Evolutionary conservation across 169 alveolate genomes (phyloP).

Genomic region (Babesia ovata): DNA sequence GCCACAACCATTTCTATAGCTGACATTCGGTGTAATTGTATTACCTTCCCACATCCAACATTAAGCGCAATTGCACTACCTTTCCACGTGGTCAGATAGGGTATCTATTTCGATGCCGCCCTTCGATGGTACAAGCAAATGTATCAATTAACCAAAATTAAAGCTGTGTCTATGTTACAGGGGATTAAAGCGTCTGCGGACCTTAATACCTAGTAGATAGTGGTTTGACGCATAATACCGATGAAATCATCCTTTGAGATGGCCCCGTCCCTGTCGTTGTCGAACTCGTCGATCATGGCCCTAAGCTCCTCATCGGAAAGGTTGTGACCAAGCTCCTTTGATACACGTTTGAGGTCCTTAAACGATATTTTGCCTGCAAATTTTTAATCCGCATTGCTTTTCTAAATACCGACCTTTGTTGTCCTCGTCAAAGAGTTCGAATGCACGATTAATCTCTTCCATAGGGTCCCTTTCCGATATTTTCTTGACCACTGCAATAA

Average conservation of each 20-base stretch:
- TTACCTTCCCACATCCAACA: too few species aligned
- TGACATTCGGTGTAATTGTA: too few species aligned
- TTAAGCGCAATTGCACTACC: too few species aligned
- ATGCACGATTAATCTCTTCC: conserved; percentile 94
- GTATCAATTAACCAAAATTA: too few species aligned
- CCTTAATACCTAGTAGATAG: conserved; percentile 75
- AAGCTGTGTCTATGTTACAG: neutral
- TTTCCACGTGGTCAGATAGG: too few species aligned
- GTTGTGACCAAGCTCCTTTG: conserved; percentile 95
- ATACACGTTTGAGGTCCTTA: conserved; percentile 93
- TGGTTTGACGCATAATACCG: conserved; percentile 94
- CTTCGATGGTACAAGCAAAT: too few species aligned
- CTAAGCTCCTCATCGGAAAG: conserved; percentile 96
- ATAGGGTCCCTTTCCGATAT: conserved; percentile 92
- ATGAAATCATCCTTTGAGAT: conserved; percentile 93
- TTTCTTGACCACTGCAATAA: conserved; percentile 82
- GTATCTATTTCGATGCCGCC: too few species aligned
- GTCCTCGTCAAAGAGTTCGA: conserved; percentile 94
- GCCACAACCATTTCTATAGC: too few species aligned
- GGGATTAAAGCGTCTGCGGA: neutral
- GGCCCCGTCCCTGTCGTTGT: conserved; percentile 95
- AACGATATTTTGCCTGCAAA: conserved; percentile 87
- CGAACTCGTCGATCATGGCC: conserved; percentile 98
- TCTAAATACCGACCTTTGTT: conserved; percentile 78
- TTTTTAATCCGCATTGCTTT: neutral